Evolutionary conservation across 2,329 filamentous ascomycete genomes (phyloP).

Genomic region (Cordyceps pruinosa): DNA sequence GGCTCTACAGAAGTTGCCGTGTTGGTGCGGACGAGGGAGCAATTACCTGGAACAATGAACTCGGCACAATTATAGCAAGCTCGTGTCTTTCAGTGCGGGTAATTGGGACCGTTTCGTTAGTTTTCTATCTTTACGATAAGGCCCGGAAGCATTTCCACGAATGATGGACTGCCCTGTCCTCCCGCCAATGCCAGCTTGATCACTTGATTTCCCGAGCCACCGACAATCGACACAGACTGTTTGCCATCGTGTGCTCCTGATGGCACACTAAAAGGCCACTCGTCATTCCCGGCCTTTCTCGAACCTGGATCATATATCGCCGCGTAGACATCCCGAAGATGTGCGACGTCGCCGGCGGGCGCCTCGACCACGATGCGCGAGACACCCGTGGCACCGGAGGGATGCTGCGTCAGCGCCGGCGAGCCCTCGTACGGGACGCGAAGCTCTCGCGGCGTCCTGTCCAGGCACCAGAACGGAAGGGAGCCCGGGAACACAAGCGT

Average conservation of each 20-base stretch:
- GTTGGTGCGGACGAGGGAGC: too few species aligned
- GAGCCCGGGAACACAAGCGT: conserved; percentile 35
- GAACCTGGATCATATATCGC: conserved; percentile 20
- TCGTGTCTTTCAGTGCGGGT: too few species aligned
- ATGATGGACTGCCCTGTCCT: conserved; percentile 12
- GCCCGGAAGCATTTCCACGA: conserved; percentile 17
- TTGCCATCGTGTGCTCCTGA: conserved; percentile 3
- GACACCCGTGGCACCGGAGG: conserved; percentile 45
- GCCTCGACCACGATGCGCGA: conserved; percentile 35
- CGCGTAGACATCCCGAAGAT: conserved; percentile 20
- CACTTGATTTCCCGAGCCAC: background rate
- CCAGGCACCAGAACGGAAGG: conserved; percentile 60
- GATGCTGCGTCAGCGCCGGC: conserved; percentile 34
- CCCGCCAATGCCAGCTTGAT: conserved; percentile 16
- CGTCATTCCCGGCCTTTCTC: background rate
- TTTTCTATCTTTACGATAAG: conserved; percentile 16
- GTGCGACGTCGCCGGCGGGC: conserved; percentile 16
- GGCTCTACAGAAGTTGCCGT: too few species aligned
- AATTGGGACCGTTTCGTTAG: too few species aligned
- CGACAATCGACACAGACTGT: conserved; percentile 7
- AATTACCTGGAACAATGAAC: too few species aligned
- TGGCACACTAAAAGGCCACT: conserved; percentile 16
- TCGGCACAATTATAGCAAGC: too few species aligned
- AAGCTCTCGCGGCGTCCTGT: conserved; percentile 49
- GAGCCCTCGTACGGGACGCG: conserved; percentile 42